Evolutionary conservation across 192 early-diverging fungal genomes (phyloP), one percentile per base, ranked within the genome.

Genomic region (Coemansia reversa): DNA sequence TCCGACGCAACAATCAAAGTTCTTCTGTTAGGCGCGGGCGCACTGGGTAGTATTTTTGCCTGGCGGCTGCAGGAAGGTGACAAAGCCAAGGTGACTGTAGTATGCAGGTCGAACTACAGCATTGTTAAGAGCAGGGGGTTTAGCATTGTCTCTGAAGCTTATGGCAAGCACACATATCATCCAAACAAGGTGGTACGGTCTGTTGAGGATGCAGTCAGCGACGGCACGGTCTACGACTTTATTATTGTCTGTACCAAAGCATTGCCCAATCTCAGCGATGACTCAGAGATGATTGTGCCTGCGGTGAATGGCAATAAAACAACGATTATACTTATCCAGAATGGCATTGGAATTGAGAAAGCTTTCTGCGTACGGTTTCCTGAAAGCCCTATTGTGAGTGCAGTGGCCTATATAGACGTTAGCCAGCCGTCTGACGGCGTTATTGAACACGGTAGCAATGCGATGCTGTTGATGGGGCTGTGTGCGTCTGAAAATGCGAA

Each of bases 91-190:
- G 73, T 88, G 16, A 88, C 86, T 7, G 68, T 85, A 8, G 84
- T 91, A 8, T 91, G 89, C 62, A 82, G 89, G 22, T 89, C 88
- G 27, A 91, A 89, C 66, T 89, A 86, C 57, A 74, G 83, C 5
- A 55, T 63, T 4, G 88, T 88, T 27, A 65, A 70, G 45, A 39
- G 48, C 25, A 60, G 83, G 5, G 89, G 89, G 47, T 82, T 89
- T 42, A 59, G 71, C 50, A 87, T 90, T 52, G 51, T 75, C 5
- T 89, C 89, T 0, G 60, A 61, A 19, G 75, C 72, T 8, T 90
- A 75, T 54, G 89, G 87, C 27, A 61, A 85, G 22, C 76, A 75
- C 52, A 60, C 73, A 3, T 90, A 85, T 63, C 65, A 63, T 32
- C 89, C 89, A 7, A 68, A 66, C 47, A 60, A 74, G 53, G 86